A percentile compares a stretch with the other conserved stretches of the same genome.
Conservation (phyloP, 139 green algal genomes). For the Mesostigma viride region DNA sequence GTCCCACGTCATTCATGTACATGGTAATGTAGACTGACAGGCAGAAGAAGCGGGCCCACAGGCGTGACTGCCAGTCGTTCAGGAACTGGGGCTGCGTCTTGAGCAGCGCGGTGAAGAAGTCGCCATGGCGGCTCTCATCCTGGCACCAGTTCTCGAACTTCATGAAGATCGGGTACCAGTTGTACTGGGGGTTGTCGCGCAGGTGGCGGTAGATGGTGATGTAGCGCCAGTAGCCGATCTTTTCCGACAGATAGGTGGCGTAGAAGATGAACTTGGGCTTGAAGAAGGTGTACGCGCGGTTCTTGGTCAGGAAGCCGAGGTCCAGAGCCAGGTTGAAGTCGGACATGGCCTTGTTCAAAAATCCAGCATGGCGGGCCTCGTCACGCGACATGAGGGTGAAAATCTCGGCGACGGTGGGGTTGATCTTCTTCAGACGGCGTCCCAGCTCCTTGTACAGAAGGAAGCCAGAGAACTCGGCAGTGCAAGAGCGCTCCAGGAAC, state of each 20-base stretch:
- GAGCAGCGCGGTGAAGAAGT: conserved; percentile 87
- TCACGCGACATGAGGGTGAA: conserved; percentile 98
- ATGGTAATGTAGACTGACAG: conserved; percentile 97
- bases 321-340: conserved; percentile 94
- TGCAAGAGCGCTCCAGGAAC: conserved; percentile 98
- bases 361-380: conserved; percentile 95
- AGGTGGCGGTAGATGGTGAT: conserved; percentile 89
- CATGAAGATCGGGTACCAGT: conserved; percentile 98
- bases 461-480: conserved; percentile 97
- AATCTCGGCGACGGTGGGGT: conserved; percentile 81
- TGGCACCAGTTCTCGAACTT: conserved; percentile 99
- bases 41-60: conserved; percentile 98
- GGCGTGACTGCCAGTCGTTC: conserved; percentile 60
- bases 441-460: conserved; percentile 99
- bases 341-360: conserved; percentile 94
- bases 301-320: conserved; percentile 98
- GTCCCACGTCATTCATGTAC: conserved; percentile 97
- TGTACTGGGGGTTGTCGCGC: conserved; percentile 87
- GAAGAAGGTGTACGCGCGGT: conserved; percentile 87
- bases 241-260: conserved; percentile 87
- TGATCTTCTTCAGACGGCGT: conserved; percentile 84
- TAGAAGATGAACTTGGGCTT: conserved; percentile 99
- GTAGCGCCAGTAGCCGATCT: conserved; percentile 99
- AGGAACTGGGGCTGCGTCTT: conserved; percentile 82
- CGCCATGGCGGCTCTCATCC: conserved; percentile 59